Conservation (phyloP, 2,329 filamentous ascomycete genomes). For the Phyllachora maydis region DNA sequence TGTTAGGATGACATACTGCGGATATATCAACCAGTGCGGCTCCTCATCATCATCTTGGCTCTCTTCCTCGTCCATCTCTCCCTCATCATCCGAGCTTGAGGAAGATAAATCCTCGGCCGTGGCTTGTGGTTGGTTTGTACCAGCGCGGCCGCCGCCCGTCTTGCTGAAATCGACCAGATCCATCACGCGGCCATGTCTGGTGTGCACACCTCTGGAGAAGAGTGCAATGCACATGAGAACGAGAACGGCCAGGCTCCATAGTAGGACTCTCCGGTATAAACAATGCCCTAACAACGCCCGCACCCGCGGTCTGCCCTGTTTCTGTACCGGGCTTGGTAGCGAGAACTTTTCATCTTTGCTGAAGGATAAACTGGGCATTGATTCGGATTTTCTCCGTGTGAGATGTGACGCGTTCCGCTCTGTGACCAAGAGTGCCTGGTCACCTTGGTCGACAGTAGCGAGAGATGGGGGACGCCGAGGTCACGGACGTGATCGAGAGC, state of each 20-base stretch:
- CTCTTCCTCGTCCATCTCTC: conserved; percentile 6
- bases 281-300: conserved; percentile 26
- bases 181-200: conserved; percentile 6
- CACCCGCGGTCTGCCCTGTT: conserved; percentile 18
- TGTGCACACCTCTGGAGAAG: conserved; percentile 12
- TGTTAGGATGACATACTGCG: conserved; percentile 15
- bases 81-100: too few relatives aligned
- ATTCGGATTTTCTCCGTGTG: conserved; percentile 4
- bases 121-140: too few relatives aligned
- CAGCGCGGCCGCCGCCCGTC: conserved; percentile 1
- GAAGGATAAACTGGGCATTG: conserved; percentile 4
- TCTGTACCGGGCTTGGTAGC: conserved; percentile 10
- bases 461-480: too few relatives aligned
- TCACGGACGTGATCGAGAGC: too few relatives aligned
- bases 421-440: too few relatives aligned
- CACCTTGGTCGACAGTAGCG: too few relatives aligned
- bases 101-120: too few relatives aligned
- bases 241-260: conserved; percentile 24
- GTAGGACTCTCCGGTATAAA: conserved; percentile 27
- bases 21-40: conserved; percentile 17
- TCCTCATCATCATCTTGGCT: conserved; percentile 9
- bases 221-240: conserved; percentile 18
- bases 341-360: conserved; percentile 5
- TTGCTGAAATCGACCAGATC: conserved; percentile 6
- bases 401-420: conserved; percentile 3